phyloP scores from a whole-genome alignment of 352 stramenopile genomes.

The Pythium myriotylum region DNA sequence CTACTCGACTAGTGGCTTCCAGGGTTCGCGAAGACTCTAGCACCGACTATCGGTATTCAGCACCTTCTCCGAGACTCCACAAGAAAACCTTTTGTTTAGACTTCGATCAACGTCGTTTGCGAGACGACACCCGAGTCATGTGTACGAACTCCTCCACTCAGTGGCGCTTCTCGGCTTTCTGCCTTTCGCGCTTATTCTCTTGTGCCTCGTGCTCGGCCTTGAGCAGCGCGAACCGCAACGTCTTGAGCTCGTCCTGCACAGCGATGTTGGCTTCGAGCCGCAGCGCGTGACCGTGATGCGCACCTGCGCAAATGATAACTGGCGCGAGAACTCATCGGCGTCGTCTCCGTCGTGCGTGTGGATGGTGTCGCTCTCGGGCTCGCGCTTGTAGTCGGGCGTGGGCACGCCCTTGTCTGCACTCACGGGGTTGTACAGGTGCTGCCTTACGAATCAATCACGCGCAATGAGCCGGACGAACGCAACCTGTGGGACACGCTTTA shows the following conservation, averaged over 20 bases:
- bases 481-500: too few species aligned
- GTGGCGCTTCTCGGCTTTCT: conserved; percentile 33
- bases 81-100: too few species aligned
- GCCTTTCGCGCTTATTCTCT: conserved; percentile 17
- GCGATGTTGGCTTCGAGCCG: conserved; percentile 56
- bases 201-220: conserved; percentile 34
- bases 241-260: conserved; percentile 47
- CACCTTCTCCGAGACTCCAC: too few species aligned
- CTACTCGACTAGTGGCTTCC: too few species aligned
- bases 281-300: conserved; percentile 51
- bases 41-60: too few species aligned
- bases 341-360: background rate
- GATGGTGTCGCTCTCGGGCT: conserved; percentile 5
- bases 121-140: conserved; percentile 5
- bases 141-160: conserved; percentile 44
- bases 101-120: too few species aligned
- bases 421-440: too few species aligned
- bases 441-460: too few species aligned
- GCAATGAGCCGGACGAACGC: too few species aligned
- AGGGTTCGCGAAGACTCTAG: too few species aligned
- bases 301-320: conserved; percentile 56
- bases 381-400: conserved; percentile 14
- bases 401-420: too few species aligned
- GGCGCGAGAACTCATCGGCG: conserved; percentile 26
- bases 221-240: conserved; percentile 47